A percentile compares a stretch with the other conserved stretches of the same genome.
These are phyloP conservation scores for Magnusiomyces sp. DNA, from an alignment of 1,139 yeast species.

Conservation along the genomic window DNA sequence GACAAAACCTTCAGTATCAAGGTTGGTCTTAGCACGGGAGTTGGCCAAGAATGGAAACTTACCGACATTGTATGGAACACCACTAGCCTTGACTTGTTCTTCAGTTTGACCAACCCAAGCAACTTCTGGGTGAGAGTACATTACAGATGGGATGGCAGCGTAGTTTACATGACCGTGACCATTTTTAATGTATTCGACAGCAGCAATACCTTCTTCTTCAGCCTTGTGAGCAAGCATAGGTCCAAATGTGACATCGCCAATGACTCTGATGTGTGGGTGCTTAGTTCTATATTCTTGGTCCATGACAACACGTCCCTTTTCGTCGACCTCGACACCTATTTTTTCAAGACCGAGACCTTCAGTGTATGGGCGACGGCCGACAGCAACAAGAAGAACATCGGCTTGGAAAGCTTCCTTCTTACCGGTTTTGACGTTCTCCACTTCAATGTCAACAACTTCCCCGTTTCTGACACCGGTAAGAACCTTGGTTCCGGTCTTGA, in stretches of 20 bases:
- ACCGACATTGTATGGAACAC: conserved; percentile 87
- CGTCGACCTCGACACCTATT: conserved; percentile 82
- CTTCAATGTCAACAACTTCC: conserved; percentile 83
- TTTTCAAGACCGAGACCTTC: conserved; percentile 83
- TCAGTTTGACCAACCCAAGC: conserved; percentile 99
- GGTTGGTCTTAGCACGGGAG: conserved; percentile 98
- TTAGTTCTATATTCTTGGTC: conserved; percentile 92
- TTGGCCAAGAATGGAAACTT: conserved; percentile 98
- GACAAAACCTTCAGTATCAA: conserved; percentile 95
- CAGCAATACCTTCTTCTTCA: conserved; percentile 99
- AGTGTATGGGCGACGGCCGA: conserved; percentile 98
- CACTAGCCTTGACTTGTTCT: conserved; percentile 90
- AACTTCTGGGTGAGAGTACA: conserved; percentile 98
- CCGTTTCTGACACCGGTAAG: conserved; percentile 80
- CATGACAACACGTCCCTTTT: conserved; percentile 86
- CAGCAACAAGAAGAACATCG: conserved; percentile 90
- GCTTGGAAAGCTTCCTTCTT: conserved; percentile 73
- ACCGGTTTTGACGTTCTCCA: conserved; percentile 84
- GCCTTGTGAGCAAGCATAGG: conserved; percentile 99
- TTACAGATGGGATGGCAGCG: conserved; percentile 93
- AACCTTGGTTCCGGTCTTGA: conserved; percentile 90
- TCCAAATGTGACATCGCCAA: conserved; percentile 97
- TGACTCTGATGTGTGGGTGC: conserved; percentile 87
- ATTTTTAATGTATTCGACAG: conserved; percentile 83
- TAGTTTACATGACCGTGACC: conserved; percentile 99